Base-by-base conservation (phyloP, 345 rosid genomes). In the Nephelium lappaceum region DNA sequence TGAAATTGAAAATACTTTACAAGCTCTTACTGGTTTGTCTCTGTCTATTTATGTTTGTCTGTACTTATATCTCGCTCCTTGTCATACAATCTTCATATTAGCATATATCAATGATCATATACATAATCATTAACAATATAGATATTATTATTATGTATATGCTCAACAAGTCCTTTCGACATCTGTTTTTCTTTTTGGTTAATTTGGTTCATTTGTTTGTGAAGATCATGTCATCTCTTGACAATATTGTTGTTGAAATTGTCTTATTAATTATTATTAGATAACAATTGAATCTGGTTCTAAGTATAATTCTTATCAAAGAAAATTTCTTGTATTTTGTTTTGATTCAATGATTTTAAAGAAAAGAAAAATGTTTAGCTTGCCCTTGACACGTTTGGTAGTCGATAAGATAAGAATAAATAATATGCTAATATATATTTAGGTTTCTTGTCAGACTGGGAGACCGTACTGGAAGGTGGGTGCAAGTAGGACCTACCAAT, bases 1-100 rank as follows among this genome's bases (percentile, higher is more conserved):
- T 77, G 98, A 93, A 79, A 92, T 95, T 73, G 98, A 93, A 80
- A 95, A 86, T 84, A 88, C 88, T 80, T 87, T 95, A 55, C 99
- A 92, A 75, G 90, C 99, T 85, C 92, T 95, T 67, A 93, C 99
- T 61, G 99, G 99, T 95, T 23, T 71, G 10, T 69, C 45, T 43
- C 58, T 68, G 24, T 53, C 16, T 71, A 8, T 45, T 25, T 64
- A 19, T 76, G 67, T 72, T 25, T 21, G 0, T 9, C 9, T 39
- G 3, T 67, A 18, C 12, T 41, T 19, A 19, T 63, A 63, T 63
- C 8, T 63, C 6, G 70, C 23, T 24, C 6, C 24, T 27, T 8
- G 6, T 45, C 51, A 45, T 36, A 67, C 18, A 51, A 51, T 67
- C 1, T 67, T 7, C 23, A 25, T 45, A 14, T 38, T 15, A 18